A percentile compares a stretch with the other conserved stretches of the same genome.
Conservation (phyloP, 345 rosid genomes). For the Psidium guajava region DNA sequence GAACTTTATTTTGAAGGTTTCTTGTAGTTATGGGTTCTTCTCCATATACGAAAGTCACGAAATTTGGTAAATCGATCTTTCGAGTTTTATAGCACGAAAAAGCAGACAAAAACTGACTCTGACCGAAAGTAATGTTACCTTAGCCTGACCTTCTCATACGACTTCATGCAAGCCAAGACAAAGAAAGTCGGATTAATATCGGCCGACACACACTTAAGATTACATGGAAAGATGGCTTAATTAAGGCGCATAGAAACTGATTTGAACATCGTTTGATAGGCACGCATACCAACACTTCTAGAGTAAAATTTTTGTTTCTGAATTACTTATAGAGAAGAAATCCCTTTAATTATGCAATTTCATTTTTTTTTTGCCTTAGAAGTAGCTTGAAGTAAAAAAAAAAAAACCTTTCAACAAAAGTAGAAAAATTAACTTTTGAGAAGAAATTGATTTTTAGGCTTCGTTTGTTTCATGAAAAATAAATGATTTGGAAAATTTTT, state of each 20-base stretch:
- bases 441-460: too few relatives aligned
- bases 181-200: background rate
- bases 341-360: too few relatives aligned
- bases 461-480: too few relatives aligned
- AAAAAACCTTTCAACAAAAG: too few relatives aligned
- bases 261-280: background rate
- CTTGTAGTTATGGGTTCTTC: background rate
- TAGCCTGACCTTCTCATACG: background rate
- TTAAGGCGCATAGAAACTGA: background rate
- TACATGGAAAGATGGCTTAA: background rate
- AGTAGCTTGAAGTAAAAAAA: too few relatives aligned
- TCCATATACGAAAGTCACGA: background rate
- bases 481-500: too few relatives aligned
- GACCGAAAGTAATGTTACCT: background rate
- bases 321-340: too few relatives aligned
- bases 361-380: too few relatives aligned
- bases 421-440: too few relatives aligned
- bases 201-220: background rate
- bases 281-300: too few relatives aligned
- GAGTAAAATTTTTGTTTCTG: too few relatives aligned
- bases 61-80: background rate
- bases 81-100: background rate
- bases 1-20: background rate
- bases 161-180: background rate
- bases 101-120: background rate